Evolutionary conservation across 805 yeast species (phyloP).

Genomic region (Cyberlindnera japonica): DNA sequence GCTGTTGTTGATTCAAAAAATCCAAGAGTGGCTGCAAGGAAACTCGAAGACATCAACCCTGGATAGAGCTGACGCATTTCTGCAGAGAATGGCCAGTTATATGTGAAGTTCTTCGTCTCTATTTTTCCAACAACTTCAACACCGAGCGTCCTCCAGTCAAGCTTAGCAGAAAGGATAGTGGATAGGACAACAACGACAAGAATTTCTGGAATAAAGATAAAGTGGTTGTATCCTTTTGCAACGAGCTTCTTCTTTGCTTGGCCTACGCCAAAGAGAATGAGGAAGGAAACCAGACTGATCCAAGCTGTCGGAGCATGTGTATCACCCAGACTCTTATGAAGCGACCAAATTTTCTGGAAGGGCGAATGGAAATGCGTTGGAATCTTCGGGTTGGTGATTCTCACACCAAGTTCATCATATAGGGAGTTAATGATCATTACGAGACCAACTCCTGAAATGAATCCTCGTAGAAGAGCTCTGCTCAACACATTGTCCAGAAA

Average conservation of each 20-base stretch:
- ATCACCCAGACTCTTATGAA: conserved; percentile 44
- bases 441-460: conserved; percentile 79
- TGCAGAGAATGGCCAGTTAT: conserved; percentile 56
- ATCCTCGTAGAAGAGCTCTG: conserved; percentile 74
- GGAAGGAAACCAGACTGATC: conserved; percentile 53
- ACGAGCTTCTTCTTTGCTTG: conserved; percentile 37
- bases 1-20: conserved; percentile 94
- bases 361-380: conserved; percentile 66
- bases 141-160: conserved; percentile 51
- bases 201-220: conserved; percentile 80
- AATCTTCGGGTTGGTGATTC: conserved; percentile 39
- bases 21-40: conserved; percentile 80
- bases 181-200: conserved; percentile 59
- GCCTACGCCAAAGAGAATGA: conserved; percentile 40
- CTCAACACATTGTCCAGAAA: conserved; percentile 78
- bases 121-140: conserved; percentile 71
- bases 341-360: conserved; percentile 59
- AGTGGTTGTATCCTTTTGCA: conserved; percentile 33
- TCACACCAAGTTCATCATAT: conserved; percentile 69
- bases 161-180: conserved; percentile 51
- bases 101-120: conserved; percentile 43
- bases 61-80: conserved; percentile 45
- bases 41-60: conserved; percentile 60
- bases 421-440: conserved; percentile 77
- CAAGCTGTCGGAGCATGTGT: conserved; percentile 57